Evolutionary conservation across 2,329 filamentous ascomycete species (phyloP).

Genomic region (Mollisia scopiformis): DNA sequence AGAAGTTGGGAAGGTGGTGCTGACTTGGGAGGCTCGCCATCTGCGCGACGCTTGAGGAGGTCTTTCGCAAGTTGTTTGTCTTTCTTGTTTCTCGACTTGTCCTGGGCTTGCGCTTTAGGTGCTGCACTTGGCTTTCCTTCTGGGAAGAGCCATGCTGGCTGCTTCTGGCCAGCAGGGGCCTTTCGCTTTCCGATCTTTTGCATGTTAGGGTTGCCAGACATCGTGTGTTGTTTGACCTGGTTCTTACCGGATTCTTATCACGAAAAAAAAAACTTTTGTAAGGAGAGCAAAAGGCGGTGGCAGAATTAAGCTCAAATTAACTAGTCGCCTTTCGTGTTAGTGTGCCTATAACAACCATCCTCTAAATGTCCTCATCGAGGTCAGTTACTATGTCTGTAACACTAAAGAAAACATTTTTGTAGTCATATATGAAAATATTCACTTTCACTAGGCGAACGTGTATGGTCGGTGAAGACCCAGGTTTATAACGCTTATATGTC

Average conservation of each 20-base stretch:
- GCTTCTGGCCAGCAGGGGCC: constrained; percentile 22
- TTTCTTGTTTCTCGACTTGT: constrained; percentile 28
- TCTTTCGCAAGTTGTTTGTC: constrained; percentile 35
- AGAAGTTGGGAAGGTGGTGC: constrained; percentile 63
- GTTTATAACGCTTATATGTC: neutral
- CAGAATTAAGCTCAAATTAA: neutral
- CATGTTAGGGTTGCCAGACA: constrained; percentile 37
- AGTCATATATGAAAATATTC: neutral
- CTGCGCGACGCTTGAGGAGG: constrained; percentile 31
- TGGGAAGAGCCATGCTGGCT: constrained; percentile 39
- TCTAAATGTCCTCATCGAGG: no score
- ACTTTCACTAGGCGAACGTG: neutral
- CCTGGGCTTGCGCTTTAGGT: constrained; percentile 20
- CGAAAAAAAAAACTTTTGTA: constrained; percentile 13
- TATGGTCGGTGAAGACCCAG: neutral
- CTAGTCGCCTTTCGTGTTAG: no score
- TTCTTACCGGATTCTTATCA: no score
- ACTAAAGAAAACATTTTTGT: neutral
- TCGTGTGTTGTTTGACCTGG: constrained; percentile 21
- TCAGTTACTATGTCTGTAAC: neutral
- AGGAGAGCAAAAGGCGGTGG: constrained; percentile 6
- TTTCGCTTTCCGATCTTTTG: constrained; percentile 37
- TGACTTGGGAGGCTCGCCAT: constrained; percentile 29
- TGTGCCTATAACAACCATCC: no score
- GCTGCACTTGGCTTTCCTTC: constrained; percentile 14